Base-by-base conservation (phyloP, 1,284 basidiomycete genomes). In the Irpex lacteus region DNA sequence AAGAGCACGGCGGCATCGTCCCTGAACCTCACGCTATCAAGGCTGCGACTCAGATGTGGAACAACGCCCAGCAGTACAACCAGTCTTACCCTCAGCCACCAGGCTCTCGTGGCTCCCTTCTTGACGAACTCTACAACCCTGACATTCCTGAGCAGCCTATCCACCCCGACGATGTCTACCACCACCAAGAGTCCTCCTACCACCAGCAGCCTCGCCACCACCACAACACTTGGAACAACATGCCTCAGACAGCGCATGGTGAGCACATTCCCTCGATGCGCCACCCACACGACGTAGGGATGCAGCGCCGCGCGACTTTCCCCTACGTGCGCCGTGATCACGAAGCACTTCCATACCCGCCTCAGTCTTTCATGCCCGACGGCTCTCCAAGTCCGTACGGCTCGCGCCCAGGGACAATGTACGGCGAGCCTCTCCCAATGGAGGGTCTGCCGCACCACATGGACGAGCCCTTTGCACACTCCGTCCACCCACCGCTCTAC, bases 311-410 rank as follows among this genome's bases (percentile, higher is more conserved):
- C 62, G 86, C 87, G 5, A 91, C 90, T 2, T 91, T 85, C 75
- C 89, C 90, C 59, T 88, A 87, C 71, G 87, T 89, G 61, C 82
- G 88, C 49, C 85, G 88, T 65, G 89, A 91, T 75, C 81, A 82
- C 60, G 74, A 71, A 58, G 82, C 83, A 62, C 77, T 82, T 65
- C 73, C 76, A 59, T 67, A 79, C 18, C 75, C 76, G 67, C 74
- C 74, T 54, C 69, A 68, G 21, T 70, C 74, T 21, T 70, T 74
- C 32, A 77, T 76, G 72, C 72, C 75, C 65, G 72, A 70, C 61
- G 76, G 78, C 63, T 60, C 64, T 50, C 62, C 67, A 47, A 71
- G 72, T 64, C 71, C 74, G 8, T 80, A 74, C 71, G 72, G 71
- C 60, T 75, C 73, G 21, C 75, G 77, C 61, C 68, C 74, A 36